Percentiles rank a stretch among this genome's conserved stretches.
Evolutionary conservation across 345 rosid genomes (phyloP).

Genomic region (Arabidopsis suecica): DNA sequence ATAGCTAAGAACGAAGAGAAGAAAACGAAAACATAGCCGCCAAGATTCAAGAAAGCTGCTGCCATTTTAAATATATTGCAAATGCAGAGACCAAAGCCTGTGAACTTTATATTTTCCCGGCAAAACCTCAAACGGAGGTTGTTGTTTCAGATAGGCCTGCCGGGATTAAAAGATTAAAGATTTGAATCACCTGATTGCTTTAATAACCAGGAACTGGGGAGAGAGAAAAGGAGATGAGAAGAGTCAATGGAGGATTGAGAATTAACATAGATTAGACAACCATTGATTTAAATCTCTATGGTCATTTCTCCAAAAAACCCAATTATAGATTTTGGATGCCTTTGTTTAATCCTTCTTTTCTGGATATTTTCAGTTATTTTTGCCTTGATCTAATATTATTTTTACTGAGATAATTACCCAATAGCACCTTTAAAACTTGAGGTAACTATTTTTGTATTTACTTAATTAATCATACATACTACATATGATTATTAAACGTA

Average conservation of each 20-base stretch:
- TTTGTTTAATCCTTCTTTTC: conserved; percentile 37
- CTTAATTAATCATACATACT: neutral
- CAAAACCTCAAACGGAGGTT: conserved; percentile 18
- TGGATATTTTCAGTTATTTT: conserved; percentile 15
- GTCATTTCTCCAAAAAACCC: conserved; percentile 18
- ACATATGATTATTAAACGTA: neutral
- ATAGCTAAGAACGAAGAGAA: conserved; percentile 31
- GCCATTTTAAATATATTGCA: conserved; percentile 15
- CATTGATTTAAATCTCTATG: conserved; percentile 20
- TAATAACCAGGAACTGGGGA: conserved; percentile 10
- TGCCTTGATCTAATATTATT: conserved; percentile 9
- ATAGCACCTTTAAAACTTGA: neutral
- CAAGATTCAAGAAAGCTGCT: conserved; percentile 12
- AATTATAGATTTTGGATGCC: conserved; percentile 27
- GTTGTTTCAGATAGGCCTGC: conserved; percentile 8
- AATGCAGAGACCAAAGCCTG: conserved; percentile 23
- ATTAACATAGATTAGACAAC: conserved; percentile 24
- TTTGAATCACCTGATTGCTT: conserved; percentile 26
- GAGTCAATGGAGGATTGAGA: conserved; percentile 26
- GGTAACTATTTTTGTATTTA: conserved; percentile 27
- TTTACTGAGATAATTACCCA: conserved; percentile 7
- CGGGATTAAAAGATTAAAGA: neutral
- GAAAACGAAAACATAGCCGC: conserved; percentile 17
- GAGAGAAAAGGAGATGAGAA: conserved; percentile 9
- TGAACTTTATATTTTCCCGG: neutral